These are phyloP conservation scores for Drechslera avenae DNA, from an alignment of 2,329 filamentous ascomycete genomes.

Conservation along the genomic window DNA sequence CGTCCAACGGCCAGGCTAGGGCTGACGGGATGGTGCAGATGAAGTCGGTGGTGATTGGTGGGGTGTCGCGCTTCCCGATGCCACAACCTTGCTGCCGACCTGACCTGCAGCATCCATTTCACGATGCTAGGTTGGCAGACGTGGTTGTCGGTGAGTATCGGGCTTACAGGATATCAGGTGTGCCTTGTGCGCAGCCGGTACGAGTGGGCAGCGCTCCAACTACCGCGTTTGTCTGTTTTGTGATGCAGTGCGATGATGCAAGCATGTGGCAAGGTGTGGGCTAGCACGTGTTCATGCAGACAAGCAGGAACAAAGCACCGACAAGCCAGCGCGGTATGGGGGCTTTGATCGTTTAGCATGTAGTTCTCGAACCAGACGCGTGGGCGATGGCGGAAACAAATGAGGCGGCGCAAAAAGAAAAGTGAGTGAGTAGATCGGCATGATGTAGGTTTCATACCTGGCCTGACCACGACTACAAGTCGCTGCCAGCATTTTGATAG, in stretches of 20 bases:
- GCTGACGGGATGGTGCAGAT: slow-evolving; percentile 22
- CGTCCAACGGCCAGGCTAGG: slow-evolving; percentile 17
- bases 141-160: slow-evolving; percentile 1
- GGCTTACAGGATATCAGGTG: not conserved
- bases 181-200: not conserved
- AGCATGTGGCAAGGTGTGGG: not conserved
- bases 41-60: slow-evolving; percentile 20
- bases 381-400: not conserved
- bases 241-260: not conserved
- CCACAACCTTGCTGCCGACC: slow-evolving; percentile 28
- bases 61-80: slow-evolving; percentile 14
- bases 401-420: slow-evolving; percentile 5
- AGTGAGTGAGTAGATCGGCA: slow-evolving; percentile 10
- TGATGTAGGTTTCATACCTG: slow-evolving; percentile 10
- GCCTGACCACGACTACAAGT: slow-evolving; percentile 3
- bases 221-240: not conserved
- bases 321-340: not conserved
- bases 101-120: slow-evolving; percentile 17
- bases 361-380: not conserved
- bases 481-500: not conserved
- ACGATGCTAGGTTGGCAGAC: slow-evolving; percentile 4
- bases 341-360: not conserved
- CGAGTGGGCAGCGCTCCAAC: not conserved
- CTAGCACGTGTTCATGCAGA: slow-evolving; percentile 1
- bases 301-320: not conserved